These are phyloP conservation scores for Jatropha curcas DNA, from an alignment of 345 rosid genomes.

Conservation along the genomic window DNA sequence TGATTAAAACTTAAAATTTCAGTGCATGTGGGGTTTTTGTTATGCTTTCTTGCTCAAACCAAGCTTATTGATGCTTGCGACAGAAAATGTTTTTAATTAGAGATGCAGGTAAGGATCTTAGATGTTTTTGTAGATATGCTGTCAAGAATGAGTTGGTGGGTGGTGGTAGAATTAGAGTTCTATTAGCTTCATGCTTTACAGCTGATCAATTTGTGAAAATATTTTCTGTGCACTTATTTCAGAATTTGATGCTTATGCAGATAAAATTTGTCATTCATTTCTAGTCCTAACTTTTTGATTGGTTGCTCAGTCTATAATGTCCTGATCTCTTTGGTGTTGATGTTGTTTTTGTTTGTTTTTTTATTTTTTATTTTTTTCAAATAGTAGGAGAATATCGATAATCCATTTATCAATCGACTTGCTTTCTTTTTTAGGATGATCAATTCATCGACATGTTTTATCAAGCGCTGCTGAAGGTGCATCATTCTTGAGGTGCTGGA, in stretches of 20 bases:
- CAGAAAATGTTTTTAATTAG: background rate
- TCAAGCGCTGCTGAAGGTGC: slow-evolving; percentile 52
- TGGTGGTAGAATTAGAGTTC: background rate
- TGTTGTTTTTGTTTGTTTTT: background rate
- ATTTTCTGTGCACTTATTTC: too few species aligned
- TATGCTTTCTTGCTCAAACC: background rate
- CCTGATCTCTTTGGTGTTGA: background rate
- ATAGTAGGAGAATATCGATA: background rate
- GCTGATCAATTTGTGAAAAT: background rate
- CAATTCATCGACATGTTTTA: slow-evolving; percentile 63
- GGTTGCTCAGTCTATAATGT: background rate
- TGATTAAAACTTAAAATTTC: background rate
- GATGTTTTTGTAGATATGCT: background rate
- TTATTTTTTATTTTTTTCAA: background rate
- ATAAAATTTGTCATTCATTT: too few species aligned
- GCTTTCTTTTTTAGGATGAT: slow-evolving; percentile 49
- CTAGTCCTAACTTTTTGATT: too few species aligned
- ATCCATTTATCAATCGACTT: slow-evolving; percentile 7
- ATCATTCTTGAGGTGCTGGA: slow-evolving; percentile 40
- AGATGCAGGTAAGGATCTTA: background rate
- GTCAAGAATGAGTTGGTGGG: background rate
- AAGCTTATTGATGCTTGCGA: background rate
- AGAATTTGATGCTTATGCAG: too few species aligned
- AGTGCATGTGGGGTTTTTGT: background rate
- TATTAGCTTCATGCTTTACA: background rate